A percentile compares a stretch with the other conserved stretches of the same genome.
Conservation (phyloP, 2,329 filamentous ascomycete genomes). For the Helicocarpus griseus region DNA sequence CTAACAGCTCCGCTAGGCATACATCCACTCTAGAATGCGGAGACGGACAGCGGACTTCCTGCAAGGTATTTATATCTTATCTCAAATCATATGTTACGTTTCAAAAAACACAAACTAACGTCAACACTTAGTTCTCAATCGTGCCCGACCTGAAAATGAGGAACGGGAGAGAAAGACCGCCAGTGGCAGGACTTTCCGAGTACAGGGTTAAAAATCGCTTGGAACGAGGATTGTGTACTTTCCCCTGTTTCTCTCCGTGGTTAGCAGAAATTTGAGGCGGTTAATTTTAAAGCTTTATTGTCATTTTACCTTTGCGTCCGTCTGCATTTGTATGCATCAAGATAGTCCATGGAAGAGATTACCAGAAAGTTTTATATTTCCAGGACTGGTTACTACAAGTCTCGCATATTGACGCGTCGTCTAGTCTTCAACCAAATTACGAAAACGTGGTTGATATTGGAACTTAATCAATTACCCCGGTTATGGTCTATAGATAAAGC, state of each 20-base stretch:
- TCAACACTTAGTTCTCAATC: conserved; percentile 65
- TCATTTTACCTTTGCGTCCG: background rate
- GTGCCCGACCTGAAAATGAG: conserved; percentile 88
- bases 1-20: conserved; percentile 49
- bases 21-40: conserved; percentile 97
- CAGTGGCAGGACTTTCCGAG: conserved; percentile 82
- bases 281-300: background rate
- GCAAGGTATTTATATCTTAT: conserved; percentile 55
- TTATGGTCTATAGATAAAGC: background rate
- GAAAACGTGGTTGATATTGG: too few relatives aligned
- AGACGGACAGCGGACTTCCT: conserved; percentile 96
- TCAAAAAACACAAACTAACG: conserved; percentile 24
- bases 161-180: conserved; percentile 98
- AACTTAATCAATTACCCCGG: too few relatives aligned
- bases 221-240: background rate
- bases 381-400: too few relatives aligned
- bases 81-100: background rate
- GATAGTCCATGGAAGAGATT: too few relatives aligned
- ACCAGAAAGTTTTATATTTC: too few relatives aligned
- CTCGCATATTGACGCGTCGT: too few relatives aligned
- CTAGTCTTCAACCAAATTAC: too few relatives aligned
- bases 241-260: background rate
- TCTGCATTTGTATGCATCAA: background rate
- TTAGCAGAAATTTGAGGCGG: background rate
- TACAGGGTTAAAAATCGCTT: conserved; percentile 37